phyloP scores from a whole-genome alignment of 352 stramenopile species.

The Phytopythium litorale region DNA sequence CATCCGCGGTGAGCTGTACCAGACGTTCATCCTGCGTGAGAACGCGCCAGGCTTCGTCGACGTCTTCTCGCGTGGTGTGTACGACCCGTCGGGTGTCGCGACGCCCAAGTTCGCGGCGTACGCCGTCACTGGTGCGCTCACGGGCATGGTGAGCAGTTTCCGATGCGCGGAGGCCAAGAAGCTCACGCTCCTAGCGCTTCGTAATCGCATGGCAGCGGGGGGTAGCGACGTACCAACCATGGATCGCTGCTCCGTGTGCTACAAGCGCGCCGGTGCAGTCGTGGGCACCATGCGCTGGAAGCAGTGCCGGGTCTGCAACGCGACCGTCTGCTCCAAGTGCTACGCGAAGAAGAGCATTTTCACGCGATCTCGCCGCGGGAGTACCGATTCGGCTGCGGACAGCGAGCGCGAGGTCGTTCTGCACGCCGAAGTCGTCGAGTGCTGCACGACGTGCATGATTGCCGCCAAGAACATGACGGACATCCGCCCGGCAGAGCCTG shows the following conservation, averaged over 20 bases:
- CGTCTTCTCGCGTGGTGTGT: slow-evolving; percentile 20
- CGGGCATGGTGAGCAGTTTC: slow-evolving; percentile 19
- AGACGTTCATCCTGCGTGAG: slow-evolving; percentile 23
- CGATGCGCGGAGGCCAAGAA: slow-evolving; percentile 28
- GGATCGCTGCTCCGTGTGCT: slow-evolving; percentile 5
- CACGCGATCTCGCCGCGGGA: neutral
- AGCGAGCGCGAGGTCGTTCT: neutral
- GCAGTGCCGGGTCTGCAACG: slow-evolving; percentile 20
- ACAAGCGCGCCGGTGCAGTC: slow-evolving; percentile 3
- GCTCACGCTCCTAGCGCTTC: slow-evolving; percentile 24
- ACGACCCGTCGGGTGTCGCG: slow-evolving; percentile 12
- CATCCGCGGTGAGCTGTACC: slow-evolving; percentile 21
- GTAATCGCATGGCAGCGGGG: slow-evolving; percentile 2
- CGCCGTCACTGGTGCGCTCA: slow-evolving; percentile 22
- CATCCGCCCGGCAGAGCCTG: slow-evolving; percentile 15
- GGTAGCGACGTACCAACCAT: neutral
- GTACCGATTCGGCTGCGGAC: neutral
- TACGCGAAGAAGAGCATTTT: slow-evolving; percentile 14
- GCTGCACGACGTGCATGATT: slow-evolving; percentile 35
- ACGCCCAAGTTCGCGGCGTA: slow-evolving; percentile 15
- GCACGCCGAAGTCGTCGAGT: slow-evolving; percentile 12
- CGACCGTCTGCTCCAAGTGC: slow-evolving; percentile 26
- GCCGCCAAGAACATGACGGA: slow-evolving; percentile 26
- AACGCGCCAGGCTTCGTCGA: slow-evolving; percentile 13
- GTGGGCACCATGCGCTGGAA: slow-evolving; percentile 7